Evolutionary conservation across 2,329 filamentous ascomycete genomes (phyloP), one percentile per base, ranked within the genome.

Genomic region (Aschersonia sp.): DNA sequence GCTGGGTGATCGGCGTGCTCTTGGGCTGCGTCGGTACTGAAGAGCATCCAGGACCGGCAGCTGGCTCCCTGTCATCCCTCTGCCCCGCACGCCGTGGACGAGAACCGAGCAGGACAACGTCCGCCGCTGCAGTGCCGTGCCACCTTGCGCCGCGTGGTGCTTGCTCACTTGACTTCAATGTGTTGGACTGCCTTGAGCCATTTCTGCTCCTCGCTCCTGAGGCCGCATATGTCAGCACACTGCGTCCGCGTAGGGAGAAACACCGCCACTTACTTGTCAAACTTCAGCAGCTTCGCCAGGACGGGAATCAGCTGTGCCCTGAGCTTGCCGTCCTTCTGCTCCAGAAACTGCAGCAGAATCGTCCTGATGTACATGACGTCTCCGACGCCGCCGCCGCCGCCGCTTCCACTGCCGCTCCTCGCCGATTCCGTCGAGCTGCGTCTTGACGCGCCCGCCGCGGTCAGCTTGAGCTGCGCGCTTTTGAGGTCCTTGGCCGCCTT

Each of bases 221-320:
- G 10, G n/a, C 32, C 6, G 42, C 30, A 35, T 2, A 45, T 31
- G 11, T 14, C 14, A 43, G 40, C 6, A 12, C 11, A 32, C n/a
- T 10, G 10, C 10, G 30, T 9, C 6, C 2, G 8, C 10, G n/a
- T 30, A 22, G 22, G 22, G 22, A 22, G 2, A 22, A 22, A 2
- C 9, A 43, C 30, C 1, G 12, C 8, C 22, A 72, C 81, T 66
- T 67, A 84, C 80, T 79, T 79, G 65, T 87, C 82, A 66, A 90
- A 87, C 52, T 79, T 77, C 58, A 92, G 66, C 59, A 90, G 66
- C 72, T 84, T 82, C 32, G 81, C 82, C 56, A 92, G 62, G 35
- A 89, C 84, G 1, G 84, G 84, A 48, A 92, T 81, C 53, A 90
- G 70, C 68, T 87, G 83, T 52, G 79, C 73, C 56, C 87, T 77